Evolutionary conservation across 805 yeast species (phyloP).

Genomic region (Wickerhamomyces queroliae): DNA sequence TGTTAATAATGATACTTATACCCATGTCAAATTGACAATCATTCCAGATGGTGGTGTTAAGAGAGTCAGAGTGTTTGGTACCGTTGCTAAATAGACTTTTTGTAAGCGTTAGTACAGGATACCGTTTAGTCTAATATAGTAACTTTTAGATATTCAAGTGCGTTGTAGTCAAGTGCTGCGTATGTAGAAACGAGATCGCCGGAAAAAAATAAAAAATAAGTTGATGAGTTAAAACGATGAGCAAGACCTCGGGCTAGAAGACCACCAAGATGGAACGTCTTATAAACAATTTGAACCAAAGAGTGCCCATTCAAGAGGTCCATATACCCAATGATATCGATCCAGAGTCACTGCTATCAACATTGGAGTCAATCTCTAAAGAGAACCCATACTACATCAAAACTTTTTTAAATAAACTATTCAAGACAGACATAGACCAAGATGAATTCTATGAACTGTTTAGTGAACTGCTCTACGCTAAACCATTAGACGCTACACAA

Average conservation of each 20-base stretch:
- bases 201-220: no score
- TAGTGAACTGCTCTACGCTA: constrained; percentile 20
- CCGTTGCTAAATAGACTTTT: constrained; percentile 8
- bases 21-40: constrained; percentile 76
- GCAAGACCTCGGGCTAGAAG: background rate
- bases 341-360: constrained; percentile 11
- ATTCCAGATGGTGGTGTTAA: constrained; percentile 98
- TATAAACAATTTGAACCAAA: constrained; percentile 13
- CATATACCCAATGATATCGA: constrained; percentile 10
- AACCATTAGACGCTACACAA: constrained; percentile 20
- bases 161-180: no score
- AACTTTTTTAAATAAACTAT: constrained; percentile 35
- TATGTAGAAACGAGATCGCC: no score
- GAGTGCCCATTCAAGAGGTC: constrained; percentile 14
- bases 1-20: constrained; percentile 30
- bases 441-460: constrained; percentile 32
- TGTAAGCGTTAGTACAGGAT: background rate
- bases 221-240: no score
- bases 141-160: background rate
- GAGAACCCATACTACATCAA: constrained; percentile 50
- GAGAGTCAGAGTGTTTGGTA: constrained; percentile 79
- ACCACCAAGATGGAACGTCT: constrained; percentile 12
- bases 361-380: constrained; percentile 15
- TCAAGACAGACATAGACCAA: constrained; percentile 31
- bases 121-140: background rate